Conservation (phyloP, 257 asterid genomes). For the Gentiana macrophylla region DNA sequence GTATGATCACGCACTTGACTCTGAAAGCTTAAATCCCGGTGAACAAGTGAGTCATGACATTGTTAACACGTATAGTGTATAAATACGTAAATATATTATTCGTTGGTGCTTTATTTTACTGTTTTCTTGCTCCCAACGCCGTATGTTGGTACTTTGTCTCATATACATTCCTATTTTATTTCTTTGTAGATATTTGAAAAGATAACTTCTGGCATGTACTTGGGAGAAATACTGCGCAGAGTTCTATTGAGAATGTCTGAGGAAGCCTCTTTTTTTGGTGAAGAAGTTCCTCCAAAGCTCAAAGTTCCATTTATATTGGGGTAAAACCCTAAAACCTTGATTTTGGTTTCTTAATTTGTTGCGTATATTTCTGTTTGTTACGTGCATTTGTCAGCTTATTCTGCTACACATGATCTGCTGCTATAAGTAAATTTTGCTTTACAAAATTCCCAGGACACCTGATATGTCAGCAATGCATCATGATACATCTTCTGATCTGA, state of each 20-base stretch:
- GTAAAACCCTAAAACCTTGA: slow-evolving; percentile 19
- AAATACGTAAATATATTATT: neutral
- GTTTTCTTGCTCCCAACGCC: neutral
- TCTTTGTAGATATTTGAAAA: slow-evolving; percentile 66
- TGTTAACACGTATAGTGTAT: neutral
- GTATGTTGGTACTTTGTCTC: neutral
- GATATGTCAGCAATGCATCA: slow-evolving; percentile 93
- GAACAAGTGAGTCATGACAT: slow-evolving; percentile 48
- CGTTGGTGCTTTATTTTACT: neutral
- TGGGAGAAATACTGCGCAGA: slow-evolving; percentile 81
- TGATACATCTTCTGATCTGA: slow-evolving; percentile 65
- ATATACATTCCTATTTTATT: neutral
- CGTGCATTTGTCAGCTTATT: neutral
- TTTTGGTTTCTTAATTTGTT: neutral
- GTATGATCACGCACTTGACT: slow-evolving; percentile 60
- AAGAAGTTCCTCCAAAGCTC: slow-evolving; percentile 68
- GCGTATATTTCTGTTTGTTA: neutral
- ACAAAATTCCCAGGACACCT: slow-evolving; percentile 57
- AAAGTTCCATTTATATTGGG: slow-evolving; percentile 45
- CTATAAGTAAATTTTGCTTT: neutral
- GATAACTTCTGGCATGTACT: slow-evolving; percentile 79
- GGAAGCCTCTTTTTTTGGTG: slow-evolving; percentile 76
- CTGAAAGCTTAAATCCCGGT: slow-evolving; percentile 71
- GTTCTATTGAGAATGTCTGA: slow-evolving; percentile 64
- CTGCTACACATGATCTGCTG: neutral